Conservation (phyloP, 257 asterid species). For the Solanum sejunctum region DNA sequence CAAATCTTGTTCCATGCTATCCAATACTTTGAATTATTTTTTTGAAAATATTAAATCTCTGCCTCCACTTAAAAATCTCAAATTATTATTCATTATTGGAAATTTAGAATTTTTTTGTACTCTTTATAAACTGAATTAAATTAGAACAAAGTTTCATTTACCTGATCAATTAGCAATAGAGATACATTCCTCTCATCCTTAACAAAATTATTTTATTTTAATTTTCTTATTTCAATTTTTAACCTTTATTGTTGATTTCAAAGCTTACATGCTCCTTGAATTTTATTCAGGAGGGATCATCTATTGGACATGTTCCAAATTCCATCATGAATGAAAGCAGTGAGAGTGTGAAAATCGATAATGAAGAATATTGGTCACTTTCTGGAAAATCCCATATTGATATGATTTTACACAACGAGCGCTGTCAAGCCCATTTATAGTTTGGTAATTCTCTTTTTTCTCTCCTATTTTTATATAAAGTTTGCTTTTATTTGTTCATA, state of each 20-base stretch:
- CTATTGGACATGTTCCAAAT: background rate
- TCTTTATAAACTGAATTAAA: background rate
- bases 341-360: background rate
- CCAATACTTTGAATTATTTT: no score
- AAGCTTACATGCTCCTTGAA: background rate
- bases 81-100: no score
- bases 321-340: background rate
- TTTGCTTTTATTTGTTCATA: background rate
- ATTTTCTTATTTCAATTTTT: background rate
- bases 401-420: slow-evolving; percentile 5
- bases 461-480: background rate
- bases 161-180: background rate
- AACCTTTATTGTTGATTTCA: background rate
- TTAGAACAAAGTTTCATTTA: no score
- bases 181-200: background rate
- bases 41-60: background rate
- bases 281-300: background rate
- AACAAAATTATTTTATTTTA: background rate
- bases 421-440: background rate
- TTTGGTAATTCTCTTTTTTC: slow-evolving; percentile 8
- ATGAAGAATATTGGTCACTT: slow-evolving; percentile 6
- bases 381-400: slow-evolving; percentile 12
- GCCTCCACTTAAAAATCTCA: background rate
- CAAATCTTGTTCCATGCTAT: no score
- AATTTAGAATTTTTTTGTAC: background rate